These are phyloP conservation scores for Yarrowia sp. DNA, from an alignment of 805 yeast genomes.

Conservation along the genomic window DNA sequence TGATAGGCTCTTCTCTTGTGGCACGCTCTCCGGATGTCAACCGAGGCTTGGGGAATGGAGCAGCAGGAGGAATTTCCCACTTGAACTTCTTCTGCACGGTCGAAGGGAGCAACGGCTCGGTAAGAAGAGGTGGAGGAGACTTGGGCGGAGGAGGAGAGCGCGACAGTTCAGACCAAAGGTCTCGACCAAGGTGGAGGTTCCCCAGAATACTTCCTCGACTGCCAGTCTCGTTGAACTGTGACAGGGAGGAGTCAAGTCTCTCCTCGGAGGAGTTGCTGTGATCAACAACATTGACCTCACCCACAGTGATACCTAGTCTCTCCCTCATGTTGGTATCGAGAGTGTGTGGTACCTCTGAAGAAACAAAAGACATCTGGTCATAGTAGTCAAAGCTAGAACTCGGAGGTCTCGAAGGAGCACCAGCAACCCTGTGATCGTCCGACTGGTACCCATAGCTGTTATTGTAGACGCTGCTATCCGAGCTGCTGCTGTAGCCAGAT, in stretches of 20 bases:
- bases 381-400: constrained; percentile 21
- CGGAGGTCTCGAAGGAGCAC: background rate
- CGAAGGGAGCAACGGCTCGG: background rate
- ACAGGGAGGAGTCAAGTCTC: constrained; percentile 15
- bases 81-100: background rate
- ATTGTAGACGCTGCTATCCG: background rate
- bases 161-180: constrained; percentile 26
- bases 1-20: too few relatives aligned
- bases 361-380: constrained; percentile 4
- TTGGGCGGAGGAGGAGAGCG: constrained; percentile 13
- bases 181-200: constrained; percentile 20
- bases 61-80: constrained; percentile 16
- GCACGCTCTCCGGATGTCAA: background rate
- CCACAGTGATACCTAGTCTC: constrained; percentile 17
- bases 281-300: constrained; percentile 4
- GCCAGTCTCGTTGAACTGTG: constrained; percentile 33
- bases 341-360: background rate
- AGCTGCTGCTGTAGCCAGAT: constrained; percentile 10
- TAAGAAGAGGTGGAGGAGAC: background rate
- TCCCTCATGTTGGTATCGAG: constrained; percentile 27
- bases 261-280: constrained; percentile 26
- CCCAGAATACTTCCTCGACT: constrained; percentile 22
- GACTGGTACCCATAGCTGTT: constrained; percentile 7
- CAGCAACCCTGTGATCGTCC: background rate
- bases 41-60: constrained; percentile 27